Percentiles rank a stretch among this genome's conserved stretches.
phyloP scores from a whole-genome alignment of 2,329 filamentous ascomycete genomes.

The Neopestalotiopsis clavispora region DNA sequence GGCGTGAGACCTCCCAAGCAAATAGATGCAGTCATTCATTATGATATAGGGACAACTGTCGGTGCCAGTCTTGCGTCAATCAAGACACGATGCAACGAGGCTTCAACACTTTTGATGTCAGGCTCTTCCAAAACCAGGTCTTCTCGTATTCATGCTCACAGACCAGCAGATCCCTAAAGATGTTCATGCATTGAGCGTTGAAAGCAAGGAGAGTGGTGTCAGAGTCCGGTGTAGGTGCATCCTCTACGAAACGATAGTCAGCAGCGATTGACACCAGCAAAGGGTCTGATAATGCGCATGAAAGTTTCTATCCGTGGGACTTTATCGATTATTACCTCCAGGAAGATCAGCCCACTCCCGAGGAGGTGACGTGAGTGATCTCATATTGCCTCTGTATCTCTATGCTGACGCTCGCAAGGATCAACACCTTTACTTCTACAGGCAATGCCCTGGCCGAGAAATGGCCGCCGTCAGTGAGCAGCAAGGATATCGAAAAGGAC shows the following conservation, averaged over 20 bases:
- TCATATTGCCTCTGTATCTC: background rate
- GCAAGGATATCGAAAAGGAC: conserved; percentile 62
- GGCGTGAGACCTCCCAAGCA: conserved; percentile 11
- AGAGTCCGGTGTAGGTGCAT: conserved; percentile 53
- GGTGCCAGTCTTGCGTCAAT: conserved; percentile 70
- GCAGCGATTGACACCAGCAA: conserved; percentile 4
- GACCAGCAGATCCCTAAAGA: conserved; percentile 49
- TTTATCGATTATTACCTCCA: conserved; percentile 60
- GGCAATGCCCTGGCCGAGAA: conserved; percentile 38
- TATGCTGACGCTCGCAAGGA: conserved; percentile 20
- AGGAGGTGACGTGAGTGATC: conserved; percentile 38
- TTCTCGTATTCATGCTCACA: background rate
- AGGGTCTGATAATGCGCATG: conserved; percentile 73
- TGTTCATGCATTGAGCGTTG: conserved; percentile 41
- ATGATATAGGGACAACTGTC: conserved; percentile 69
- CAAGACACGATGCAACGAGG: conserved; percentile 72
- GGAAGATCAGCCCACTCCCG: conserved; percentile 36
- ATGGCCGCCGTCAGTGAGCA: conserved; percentile 63
- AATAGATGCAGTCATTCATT: background rate
- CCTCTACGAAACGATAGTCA: background rate
- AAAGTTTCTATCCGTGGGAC: conserved; percentile 68
- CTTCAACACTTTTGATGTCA: conserved; percentile 70
- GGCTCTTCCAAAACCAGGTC: conserved; percentile 22
- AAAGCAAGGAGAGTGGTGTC: conserved; percentile 41
- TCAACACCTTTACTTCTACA: conserved; percentile 33